Percentiles rank a stretch among this genome's conserved stretches.
phyloP scores from a whole-genome alignment of 2,329 filamentous ascomycete genomes.

The Graphilbum sp. region DNA sequence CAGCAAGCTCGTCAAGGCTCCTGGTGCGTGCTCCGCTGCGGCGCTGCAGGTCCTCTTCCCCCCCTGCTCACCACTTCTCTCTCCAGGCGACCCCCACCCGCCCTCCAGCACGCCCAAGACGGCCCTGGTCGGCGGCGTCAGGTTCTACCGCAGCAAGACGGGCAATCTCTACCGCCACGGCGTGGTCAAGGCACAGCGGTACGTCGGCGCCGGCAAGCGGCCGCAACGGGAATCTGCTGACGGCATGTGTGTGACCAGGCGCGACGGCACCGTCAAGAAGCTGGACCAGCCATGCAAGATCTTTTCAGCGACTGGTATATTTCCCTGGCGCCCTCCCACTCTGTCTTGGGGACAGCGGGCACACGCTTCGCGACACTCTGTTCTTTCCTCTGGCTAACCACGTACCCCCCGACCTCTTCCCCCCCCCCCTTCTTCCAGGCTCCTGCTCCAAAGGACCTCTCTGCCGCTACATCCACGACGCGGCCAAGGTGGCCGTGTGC shows the following conservation, averaged over 20 bases:
- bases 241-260: too few relatives aligned
- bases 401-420: conserved; percentile 5
- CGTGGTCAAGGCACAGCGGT: conserved; percentile 62
- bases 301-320: conserved; percentile 53
- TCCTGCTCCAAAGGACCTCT: conserved; percentile 66
- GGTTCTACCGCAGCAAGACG: conserved; percentile 71
- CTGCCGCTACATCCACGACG: conserved; percentile 74
- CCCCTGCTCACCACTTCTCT: neutral
- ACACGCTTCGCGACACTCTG: conserved; percentile 2
- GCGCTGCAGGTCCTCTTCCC: neutral
- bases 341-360: too few relatives aligned
- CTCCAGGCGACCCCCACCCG: conserved; percentile 38
- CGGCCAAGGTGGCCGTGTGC: conserved; percentile 76
- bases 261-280: conserved; percentile 44
- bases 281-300: conserved; percentile 57
- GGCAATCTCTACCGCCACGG: conserved; percentile 72
- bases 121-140: conserved; percentile 56
- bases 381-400: conserved; percentile 18
- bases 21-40: conserved; percentile 36
- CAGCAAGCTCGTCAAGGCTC: conserved; percentile 62
- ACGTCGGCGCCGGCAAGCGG: conserved; percentile 21
- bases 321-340: conserved; percentile 15
- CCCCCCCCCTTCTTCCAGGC: conserved; percentile 35
- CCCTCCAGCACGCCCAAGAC: conserved; percentile 58
- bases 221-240: too few relatives aligned